Evolutionary conservation across 441 rosid genomes (phyloP).

Genomic region (Erodium moschatum): DNA sequence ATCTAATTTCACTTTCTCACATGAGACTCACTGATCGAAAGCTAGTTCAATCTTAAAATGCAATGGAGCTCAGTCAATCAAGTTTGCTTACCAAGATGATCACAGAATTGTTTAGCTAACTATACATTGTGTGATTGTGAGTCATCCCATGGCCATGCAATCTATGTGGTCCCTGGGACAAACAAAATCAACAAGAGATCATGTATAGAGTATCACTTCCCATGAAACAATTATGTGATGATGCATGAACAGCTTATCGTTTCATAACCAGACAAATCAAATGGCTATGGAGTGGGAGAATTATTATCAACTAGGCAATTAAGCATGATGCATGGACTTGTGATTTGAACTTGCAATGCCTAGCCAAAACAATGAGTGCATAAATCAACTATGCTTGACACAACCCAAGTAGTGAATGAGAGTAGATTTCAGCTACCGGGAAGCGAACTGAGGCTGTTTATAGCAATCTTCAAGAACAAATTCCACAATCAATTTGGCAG

Average conservation of each 20-base stretch:
- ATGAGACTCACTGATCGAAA: too few relatives aligned
- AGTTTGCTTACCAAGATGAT: too few relatives aligned
- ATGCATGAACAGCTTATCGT: background rate
- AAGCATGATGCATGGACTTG: background rate
- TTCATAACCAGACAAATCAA: background rate
- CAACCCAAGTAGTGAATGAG: conserved; percentile 2
- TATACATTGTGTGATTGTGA: too few relatives aligned
- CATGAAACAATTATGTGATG: background rate
- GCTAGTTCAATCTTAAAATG: too few relatives aligned
- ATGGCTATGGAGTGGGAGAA: background rate
- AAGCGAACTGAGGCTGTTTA: conserved; percentile 4
- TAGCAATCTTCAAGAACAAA: conserved; percentile 23
- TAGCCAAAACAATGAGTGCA: background rate
- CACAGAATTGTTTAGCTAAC: too few relatives aligned
- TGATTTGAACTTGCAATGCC: background rate
- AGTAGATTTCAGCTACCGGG: background rate
- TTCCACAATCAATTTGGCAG: conserved; percentile 35
- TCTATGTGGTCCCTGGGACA: background rate
- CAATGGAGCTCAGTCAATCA: too few relatives aligned
- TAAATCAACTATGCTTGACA: background rate
- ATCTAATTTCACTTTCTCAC: too few relatives aligned
- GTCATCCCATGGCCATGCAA: too few relatives aligned
- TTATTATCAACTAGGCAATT: background rate
- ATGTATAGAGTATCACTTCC: background rate
- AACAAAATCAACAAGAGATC: background rate